Evolutionary conservation across 2,329 filamentous ascomycete species (phyloP).

Genomic region (Leptographium galeiforme): DNA sequence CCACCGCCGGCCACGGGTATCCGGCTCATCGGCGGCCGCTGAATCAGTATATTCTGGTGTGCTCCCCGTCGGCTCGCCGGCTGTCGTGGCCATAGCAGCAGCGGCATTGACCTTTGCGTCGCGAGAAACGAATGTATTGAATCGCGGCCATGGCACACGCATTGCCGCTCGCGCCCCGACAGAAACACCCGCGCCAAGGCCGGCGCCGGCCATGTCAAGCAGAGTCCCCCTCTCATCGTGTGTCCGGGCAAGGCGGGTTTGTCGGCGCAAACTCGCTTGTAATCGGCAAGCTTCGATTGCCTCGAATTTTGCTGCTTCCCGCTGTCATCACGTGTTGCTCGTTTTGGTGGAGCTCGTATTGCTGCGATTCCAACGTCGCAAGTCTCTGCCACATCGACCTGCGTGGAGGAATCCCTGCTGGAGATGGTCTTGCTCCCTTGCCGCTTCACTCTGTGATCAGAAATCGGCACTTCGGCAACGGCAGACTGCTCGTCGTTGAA

Average conservation of each 20-base stretch:
- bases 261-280: background rate
- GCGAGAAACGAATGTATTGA: background rate
- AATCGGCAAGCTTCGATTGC: background rate
- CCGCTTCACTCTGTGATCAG: no score
- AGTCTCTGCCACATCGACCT: no score
- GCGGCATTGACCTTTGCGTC: background rate
- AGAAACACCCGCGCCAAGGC: constrained; percentile 34
- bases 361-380: no score
- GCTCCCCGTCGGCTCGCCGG: background rate
- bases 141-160: background rate
- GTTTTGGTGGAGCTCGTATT: no score
- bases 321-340: background rate
- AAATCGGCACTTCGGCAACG: no score
- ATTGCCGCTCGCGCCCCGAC: background rate
- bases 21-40: background rate
- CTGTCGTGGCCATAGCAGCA: background rate
- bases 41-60: no score
- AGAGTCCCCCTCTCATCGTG: constrained; percentile 25
- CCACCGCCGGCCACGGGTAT: background rate
- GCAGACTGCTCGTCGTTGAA: no score
- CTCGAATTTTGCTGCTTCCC: background rate
- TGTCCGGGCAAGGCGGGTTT: background rate
- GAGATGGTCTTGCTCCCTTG: no score
- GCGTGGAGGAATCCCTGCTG: no score
- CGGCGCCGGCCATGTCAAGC: constrained; percentile 28